phyloP scores from a whole-genome alignment of 257 asterid species.

The Solanum boliviense region DNA sequence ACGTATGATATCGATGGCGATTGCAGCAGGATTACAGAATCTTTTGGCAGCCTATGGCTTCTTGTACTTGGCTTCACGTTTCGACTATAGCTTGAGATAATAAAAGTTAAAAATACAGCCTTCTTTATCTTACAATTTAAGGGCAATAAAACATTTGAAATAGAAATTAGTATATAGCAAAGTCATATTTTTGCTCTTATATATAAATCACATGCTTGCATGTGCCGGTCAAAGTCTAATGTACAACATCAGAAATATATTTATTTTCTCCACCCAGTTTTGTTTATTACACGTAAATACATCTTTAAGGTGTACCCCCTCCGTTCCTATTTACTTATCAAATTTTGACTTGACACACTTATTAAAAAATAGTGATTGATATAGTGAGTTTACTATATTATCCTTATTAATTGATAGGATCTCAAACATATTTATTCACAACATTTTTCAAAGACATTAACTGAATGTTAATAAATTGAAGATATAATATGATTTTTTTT shows the following conservation, averaged over 20 bases:
- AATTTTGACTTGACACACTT: too few species aligned
- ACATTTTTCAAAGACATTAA: too few species aligned
- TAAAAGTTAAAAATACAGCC: background rate
- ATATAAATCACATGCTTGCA: background rate
- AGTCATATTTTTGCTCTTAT: background rate
- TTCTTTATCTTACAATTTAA: background rate
- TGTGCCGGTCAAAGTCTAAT: background rate
- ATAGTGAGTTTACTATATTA: too few species aligned
- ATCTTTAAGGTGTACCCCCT: background rate
- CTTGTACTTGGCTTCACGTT: background rate
- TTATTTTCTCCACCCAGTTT: background rate
- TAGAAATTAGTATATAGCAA: background rate
- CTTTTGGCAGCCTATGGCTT: background rate
- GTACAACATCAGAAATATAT: background rate
- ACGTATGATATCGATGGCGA: background rate
- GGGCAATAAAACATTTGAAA: background rate
- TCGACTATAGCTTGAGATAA: background rate
- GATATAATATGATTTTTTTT: too few species aligned
- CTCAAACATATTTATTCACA: too few species aligned
- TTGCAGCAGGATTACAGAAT: background rate
- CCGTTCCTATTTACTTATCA: too few species aligned
- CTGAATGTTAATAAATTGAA: too few species aligned
- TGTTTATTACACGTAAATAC: background rate
- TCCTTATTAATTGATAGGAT: too few species aligned
- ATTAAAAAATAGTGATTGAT: too few species aligned